Conservation (phyloP, 2,329 filamentous ascomycete species). For the Sporothrix sp. region DNA sequence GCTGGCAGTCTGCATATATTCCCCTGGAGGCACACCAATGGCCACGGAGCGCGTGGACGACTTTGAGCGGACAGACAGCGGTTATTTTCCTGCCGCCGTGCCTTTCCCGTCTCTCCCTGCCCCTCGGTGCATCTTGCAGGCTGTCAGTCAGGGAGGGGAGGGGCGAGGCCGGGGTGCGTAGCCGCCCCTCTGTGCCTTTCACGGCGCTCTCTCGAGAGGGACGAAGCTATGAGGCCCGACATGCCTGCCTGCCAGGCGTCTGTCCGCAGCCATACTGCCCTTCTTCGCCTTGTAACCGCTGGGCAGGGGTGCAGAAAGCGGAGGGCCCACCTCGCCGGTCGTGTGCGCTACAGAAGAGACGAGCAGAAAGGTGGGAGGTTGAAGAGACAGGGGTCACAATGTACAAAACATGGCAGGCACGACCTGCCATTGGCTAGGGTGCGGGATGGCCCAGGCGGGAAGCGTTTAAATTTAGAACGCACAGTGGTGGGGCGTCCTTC, state of each 20-base stretch:
- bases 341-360: background rate
- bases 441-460: background rate
- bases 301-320: constrained; percentile 1
- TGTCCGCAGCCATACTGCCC: background rate
- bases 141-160: too few relatives aligned
- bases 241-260: too few relatives aligned
- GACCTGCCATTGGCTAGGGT: constrained; percentile 5
- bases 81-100: constrained; percentile 9
- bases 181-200: too few relatives aligned
- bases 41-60: background rate
- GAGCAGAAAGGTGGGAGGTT: background rate
- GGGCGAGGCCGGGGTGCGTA: too few relatives aligned
- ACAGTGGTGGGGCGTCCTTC: too few relatives aligned
- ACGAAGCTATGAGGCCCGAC: too few relatives aligned
- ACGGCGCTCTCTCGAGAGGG: background rate
- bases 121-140: too few relatives aligned
- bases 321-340: too few relatives aligned
- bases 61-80: background rate
- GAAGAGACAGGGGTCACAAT: background rate
- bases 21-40: background rate
- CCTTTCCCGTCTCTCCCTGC: too few relatives aligned
- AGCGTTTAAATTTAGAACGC: constrained; percentile 13
- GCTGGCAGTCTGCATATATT: constrained; percentile 11
- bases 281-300: background rate
- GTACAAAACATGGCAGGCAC: background rate